Conservation (phyloP, 176 grass and related monocot genomes). For the Alloteropsis semialata region DNA sequence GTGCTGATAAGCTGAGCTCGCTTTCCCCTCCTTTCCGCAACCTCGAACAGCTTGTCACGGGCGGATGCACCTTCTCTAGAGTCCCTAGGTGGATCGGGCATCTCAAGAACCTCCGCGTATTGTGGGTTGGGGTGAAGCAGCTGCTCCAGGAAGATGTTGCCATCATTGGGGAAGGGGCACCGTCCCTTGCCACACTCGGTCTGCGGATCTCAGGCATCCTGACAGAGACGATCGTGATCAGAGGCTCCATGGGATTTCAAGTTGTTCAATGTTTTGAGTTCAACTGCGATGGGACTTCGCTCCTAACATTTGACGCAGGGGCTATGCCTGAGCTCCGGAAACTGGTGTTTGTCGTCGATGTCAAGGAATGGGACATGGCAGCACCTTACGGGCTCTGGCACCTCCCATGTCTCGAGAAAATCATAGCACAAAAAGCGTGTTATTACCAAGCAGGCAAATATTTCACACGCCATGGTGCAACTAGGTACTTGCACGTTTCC, state of each 20-base stretch:
- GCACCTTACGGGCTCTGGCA: not conserved
- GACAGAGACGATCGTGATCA: not conserved
- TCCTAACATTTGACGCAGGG: not conserved
- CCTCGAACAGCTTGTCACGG: too few relatives aligned
- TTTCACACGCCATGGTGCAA: too few relatives aligned
- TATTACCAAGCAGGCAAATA: too few relatives aligned
- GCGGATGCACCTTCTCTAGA: too few relatives aligned
- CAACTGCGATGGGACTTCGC: not conserved
- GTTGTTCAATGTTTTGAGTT: not conserved
- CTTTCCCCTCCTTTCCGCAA: too few relatives aligned
- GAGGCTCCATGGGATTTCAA: not conserved
- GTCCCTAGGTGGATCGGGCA: not conserved
- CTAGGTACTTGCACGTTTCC: too few relatives aligned
- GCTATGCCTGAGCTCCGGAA: not conserved
- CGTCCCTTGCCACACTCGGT: rapidly evolving
- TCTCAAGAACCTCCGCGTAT: not conserved
- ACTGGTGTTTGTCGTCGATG: rapidly evolving
- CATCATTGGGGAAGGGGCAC: not conserved
- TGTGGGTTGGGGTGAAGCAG: not conserved
- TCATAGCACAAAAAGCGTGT: too few relatives aligned
- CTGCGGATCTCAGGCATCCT: not conserved
- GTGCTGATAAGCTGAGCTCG: too few relatives aligned
- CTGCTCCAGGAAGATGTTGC: not conserved
- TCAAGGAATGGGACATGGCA: not conserved
- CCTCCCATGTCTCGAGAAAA: too few relatives aligned